Base-by-base conservation (phyloP, 306 rosid genomes). In the Cucurbita maxima region DNA sequence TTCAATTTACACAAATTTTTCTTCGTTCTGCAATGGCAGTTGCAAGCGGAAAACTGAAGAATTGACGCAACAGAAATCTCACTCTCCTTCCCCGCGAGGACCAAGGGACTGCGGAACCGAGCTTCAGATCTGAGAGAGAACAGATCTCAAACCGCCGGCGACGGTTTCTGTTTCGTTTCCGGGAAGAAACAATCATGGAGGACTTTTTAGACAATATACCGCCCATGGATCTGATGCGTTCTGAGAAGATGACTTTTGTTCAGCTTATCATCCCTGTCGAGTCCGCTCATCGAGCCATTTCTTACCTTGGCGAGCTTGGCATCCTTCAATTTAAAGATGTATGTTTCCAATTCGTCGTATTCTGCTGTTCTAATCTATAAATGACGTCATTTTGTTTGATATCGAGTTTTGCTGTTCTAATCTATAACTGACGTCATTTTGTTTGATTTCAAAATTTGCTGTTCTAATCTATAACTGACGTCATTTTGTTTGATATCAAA, bases 171-270 rank as follows among this genome's bases (percentile, higher is more conserved):
- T 66, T 77, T 72, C 85, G 59, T 83, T 76, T 44, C 83, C 84
- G 80, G 58, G 38, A 15, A 50, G 30, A 1, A 40, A 8, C 70
- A 82, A 88, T 8, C 20, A 91, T 89, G 96, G 96, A 81, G 11
- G 79, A 86, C 77, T 91, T 95, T 80, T 62, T 88, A 4, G 90
- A 89, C 51, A 89, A 88, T 80, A 78, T 91, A 71, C 88, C 96
- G 56, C 48, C 96, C 41, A 91, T 91, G 97, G 99, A 95, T 89
- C 93, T 95, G 89, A 88, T 91, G 97, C 97, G 99, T 77, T 95
- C 99, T 48, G 99, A 95, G 96, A 87, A 87, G 92, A 95, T 95
- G 99, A 85, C 90, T 61, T 85, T 91, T 70, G 96, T 88, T 61
- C 99, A 91, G 84, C 97, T 95, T 84, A 95, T 95, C 78, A 91